phyloP scores from a whole-genome alignment of 345 rosid genomes.

The Gossypium sturtianum region DNA sequence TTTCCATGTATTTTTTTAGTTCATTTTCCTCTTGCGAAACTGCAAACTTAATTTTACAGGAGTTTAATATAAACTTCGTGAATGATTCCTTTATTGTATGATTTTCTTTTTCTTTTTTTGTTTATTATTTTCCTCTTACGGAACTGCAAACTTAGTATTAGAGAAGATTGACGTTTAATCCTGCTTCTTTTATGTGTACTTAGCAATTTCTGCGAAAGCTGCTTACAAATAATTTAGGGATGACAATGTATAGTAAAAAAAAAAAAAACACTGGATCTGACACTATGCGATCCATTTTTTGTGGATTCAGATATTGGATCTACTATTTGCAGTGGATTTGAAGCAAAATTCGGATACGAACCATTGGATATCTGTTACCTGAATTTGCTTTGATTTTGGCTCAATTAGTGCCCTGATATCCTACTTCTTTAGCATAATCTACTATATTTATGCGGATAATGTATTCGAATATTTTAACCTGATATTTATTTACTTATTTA shows the following conservation, averaged over 20 bases:
- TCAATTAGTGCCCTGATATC: neutral
- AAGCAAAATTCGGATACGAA: neutral
- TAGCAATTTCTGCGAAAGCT: neutral
- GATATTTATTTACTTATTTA: neutral
- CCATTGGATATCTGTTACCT: neutral
- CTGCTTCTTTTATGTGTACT: neutral
- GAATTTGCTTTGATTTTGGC: neutral
- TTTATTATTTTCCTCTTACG: neutral
- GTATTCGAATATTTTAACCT: neutral
- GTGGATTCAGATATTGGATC: neutral
- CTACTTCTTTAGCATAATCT: neutral
- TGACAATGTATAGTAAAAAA: neutral
- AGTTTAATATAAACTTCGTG: neutral
- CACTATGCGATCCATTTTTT: neutral
- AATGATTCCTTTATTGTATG: neutral
- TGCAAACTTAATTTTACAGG: neutral
- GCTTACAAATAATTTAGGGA: neutral
- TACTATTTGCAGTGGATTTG: neutral
- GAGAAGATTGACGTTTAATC: neutral
- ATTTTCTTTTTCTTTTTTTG: neutral
- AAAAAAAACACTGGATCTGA: neutral
- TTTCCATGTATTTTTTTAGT: neutral
- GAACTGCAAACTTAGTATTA: neutral
- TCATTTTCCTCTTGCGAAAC: neutral
- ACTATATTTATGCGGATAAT: neutral